phyloP scores from a whole-genome alignment of 768 basidiomycete species.

The Russula vinacea region DNA sequence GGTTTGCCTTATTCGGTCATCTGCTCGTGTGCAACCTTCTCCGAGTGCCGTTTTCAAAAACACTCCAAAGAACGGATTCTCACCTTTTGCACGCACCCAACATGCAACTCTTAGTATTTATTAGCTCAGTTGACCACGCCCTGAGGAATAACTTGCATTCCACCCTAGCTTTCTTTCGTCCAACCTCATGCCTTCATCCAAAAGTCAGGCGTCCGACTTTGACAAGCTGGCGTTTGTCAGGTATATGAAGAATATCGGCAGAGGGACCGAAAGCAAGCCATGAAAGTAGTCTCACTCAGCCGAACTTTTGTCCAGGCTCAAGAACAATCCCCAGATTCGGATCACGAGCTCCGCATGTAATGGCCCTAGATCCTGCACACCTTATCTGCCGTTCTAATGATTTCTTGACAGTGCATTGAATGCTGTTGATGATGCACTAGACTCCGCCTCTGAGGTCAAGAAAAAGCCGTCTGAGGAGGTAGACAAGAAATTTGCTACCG shows the following conservation, averaged over 20 bases:
- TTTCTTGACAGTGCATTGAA: constrained; percentile 1
- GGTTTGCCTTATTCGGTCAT: neutral
- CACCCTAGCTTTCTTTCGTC: neutral
- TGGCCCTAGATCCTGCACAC: neutral
- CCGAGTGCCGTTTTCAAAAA: neutral
- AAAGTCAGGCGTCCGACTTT: neutral
- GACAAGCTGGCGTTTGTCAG: constrained; percentile 17
- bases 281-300: constrained; percentile 10
- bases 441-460: neutral
- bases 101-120: neutral
- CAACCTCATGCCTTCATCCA: neutral
- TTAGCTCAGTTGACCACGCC: too few species aligned
- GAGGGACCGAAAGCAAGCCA: constrained; percentile 5
- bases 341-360: neutral
- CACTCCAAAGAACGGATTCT: neutral
- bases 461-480: neutral
- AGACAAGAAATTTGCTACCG: neutral
- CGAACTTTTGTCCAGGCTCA: constrained; percentile 4
- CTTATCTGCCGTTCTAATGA: neutral
- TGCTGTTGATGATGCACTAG: constrained; percentile 7
- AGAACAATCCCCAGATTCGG: neutral
- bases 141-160: neutral
- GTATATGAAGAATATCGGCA: constrained; percentile 17
- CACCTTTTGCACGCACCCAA: neutral
- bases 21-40: neutral